These are phyloP conservation scores for Excoecaria cochinchinensis DNA, from an alignment of 345 rosid genomes.

Conservation along the genomic window DNA sequence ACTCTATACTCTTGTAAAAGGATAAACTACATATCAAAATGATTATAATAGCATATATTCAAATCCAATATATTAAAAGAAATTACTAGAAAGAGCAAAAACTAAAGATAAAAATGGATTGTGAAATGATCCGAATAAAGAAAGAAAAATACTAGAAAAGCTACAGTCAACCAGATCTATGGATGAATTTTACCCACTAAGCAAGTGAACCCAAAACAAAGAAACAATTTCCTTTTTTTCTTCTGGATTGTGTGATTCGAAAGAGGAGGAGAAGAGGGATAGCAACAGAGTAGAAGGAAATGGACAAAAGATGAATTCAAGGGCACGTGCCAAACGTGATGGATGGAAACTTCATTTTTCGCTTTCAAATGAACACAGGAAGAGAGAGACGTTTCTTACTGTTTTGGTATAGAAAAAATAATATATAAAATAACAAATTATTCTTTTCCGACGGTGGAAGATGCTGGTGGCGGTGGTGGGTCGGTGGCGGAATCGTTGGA, in stretches of 20 bases:
- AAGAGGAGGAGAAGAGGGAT: background rate
- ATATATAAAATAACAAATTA: background rate
- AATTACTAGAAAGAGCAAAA: background rate
- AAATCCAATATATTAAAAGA: background rate
- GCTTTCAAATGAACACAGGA: constrained; percentile 13
- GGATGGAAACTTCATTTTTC: constrained; percentile 20
- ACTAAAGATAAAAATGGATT: background rate
- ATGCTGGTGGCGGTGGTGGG: background rate
- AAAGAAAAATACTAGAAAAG: background rate
- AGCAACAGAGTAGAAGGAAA: background rate
- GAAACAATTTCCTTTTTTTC: background rate
- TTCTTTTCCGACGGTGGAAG: background rate
- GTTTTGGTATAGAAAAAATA: background rate
- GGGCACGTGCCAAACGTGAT: constrained; percentile 20
- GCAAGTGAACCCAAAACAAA: background rate
- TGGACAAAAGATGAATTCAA: background rate
- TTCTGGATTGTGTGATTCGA: background rate
- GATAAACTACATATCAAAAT: background rate
- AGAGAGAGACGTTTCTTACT: background rate
- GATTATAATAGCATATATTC: background rate
- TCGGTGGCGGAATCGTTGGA: background rate
- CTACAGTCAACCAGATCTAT: background rate
- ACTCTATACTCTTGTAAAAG: background rate
- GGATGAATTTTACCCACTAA: background rate
- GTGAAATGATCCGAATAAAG: background rate